These are phyloP conservation scores for Neoscytalidium dimidiatum DNA, from an alignment of 2,329 filamentous ascomycete genomes.

Conservation along the genomic window DNA sequence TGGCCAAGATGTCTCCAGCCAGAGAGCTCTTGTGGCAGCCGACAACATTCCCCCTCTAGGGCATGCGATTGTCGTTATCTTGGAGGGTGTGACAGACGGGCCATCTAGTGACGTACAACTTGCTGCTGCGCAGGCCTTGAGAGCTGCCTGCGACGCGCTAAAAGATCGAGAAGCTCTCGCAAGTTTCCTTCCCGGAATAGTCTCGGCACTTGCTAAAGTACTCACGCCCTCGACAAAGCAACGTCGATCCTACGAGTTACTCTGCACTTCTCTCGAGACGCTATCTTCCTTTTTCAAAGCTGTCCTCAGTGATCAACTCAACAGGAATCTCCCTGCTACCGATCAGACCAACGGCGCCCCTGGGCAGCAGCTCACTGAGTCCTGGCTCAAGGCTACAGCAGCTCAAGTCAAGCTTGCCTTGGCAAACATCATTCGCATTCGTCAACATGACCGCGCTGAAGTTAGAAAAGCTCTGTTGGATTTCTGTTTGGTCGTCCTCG, in stretches of 20 bases:
- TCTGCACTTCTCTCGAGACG: conserved; percentile 63
- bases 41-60: conserved; percentile 75
- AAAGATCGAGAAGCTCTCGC: conserved; percentile 74
- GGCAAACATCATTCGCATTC: conserved; percentile 73
- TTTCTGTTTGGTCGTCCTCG: conserved; percentile 73
- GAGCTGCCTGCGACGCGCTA: conserved; percentile 63
- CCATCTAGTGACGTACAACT: conserved; percentile 68
- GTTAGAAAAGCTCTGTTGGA: conserved; percentile 68
- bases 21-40: conserved; percentile 54
- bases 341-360: conserved; percentile 29
- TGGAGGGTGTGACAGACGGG: conserved; percentile 71
- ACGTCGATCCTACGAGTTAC: conserved; percentile 62
- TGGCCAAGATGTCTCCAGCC: conserved; percentile 50
- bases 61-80: conserved; percentile 76
- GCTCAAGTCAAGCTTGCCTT: conserved; percentile 83
- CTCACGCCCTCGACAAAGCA: conserved; percentile 68
- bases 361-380: conserved; percentile 44
- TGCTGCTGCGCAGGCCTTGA: conserved; percentile 66
- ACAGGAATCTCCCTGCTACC: conserved; percentile 29
- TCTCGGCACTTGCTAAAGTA: conserved; percentile 77
- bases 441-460: conserved; percentile 67
- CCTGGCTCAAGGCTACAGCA: conserved; percentile 80
- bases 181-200: conserved; percentile 83
- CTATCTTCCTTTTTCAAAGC: conserved; percentile 51
- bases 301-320: conserved; percentile 50